These are phyloP conservation scores for Talaromyces sp. DNA, from an alignment of 2,329 filamentous ascomycete species.

Conservation along the genomic window DNA sequence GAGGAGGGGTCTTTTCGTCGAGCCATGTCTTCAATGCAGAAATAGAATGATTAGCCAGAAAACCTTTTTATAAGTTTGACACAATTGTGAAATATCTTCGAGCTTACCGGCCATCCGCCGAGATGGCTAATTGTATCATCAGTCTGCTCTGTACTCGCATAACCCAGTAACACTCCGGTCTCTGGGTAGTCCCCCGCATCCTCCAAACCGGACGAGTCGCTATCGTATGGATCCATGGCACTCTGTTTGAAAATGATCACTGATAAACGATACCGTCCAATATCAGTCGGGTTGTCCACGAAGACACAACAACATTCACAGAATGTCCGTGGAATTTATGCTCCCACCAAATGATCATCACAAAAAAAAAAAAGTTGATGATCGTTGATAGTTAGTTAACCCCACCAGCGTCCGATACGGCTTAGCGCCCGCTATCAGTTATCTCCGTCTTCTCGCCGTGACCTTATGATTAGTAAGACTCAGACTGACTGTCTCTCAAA, in stretches of 20 bases:
- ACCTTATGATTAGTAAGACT: too few species aligned
- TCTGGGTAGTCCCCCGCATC: conserved; percentile 52
- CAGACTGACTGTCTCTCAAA: too few species aligned
- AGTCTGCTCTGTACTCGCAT: conserved; percentile 71
- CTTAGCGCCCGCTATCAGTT: background rate
- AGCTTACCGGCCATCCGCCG: conserved; percentile 75
- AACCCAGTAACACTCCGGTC: conserved; percentile 86
- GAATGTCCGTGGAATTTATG: background rate
- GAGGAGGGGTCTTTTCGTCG: conserved; percentile 63
- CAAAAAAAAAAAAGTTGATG: conserved; percentile 1
- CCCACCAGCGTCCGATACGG: background rate
- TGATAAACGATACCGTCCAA: background rate
- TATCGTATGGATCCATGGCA: conserved; percentile 73
- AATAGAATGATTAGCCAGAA: background rate
- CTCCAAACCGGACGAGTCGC: conserved; percentile 69
- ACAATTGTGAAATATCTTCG: background rate
- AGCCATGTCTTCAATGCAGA: conserved; percentile 66
- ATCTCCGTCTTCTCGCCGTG: background rate
- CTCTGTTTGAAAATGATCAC: background rate
- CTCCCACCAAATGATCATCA: background rate
- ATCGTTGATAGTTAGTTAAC: background rate
- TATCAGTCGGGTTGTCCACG: background rate
- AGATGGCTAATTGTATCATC: conserved; percentile 83
- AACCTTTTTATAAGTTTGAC: background rate
- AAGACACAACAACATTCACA: background rate